These are phyloP conservation scores for Trichophyton schoenleinii DNA, from an alignment of 2,329 filamentous ascomycete genomes.

Conservation along the genomic window DNA sequence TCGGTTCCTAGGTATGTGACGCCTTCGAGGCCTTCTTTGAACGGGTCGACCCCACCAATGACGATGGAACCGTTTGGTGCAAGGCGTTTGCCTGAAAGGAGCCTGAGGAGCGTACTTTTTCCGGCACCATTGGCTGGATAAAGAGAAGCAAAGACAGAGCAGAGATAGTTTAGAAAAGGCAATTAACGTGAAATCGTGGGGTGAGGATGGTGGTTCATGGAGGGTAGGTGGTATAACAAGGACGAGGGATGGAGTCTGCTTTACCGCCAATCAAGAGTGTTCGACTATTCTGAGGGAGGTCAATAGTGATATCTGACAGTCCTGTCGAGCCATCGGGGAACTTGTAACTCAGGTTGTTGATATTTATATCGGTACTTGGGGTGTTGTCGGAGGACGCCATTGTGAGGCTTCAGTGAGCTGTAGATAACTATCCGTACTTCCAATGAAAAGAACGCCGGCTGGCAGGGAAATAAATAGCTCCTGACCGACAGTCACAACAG, in stretches of 20 bases:
- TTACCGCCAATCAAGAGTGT: slow-evolving; percentile 80
- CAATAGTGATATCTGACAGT: slow-evolving; percentile 58
- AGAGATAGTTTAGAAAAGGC: slow-evolving; percentile 2
- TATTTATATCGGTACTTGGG: slow-evolving; percentile 51
- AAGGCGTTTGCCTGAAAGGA: slow-evolving; percentile 89
- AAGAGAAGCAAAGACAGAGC: neutral
- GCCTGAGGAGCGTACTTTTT: slow-evolving; percentile 89
- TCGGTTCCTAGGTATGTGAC: slow-evolving; percentile 95
- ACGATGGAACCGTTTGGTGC: slow-evolving; percentile 62
- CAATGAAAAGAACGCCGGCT: too few species aligned
- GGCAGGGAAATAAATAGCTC: neutral
- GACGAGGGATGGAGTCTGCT: slow-evolving; percentile 8
- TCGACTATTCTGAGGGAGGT: slow-evolving; percentile 68
- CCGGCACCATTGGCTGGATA: slow-evolving; percentile 74
- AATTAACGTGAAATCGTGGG: neutral
- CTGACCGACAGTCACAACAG: neutral
- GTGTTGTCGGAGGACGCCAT: neutral
- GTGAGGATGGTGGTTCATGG: neutral
- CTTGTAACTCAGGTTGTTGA: slow-evolving; percentile 68
- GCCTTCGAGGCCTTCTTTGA: slow-evolving; percentile 77
- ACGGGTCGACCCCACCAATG: slow-evolving; percentile 78
- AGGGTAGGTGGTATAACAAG: neutral
- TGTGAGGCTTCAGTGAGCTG: neutral
- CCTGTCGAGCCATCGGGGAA: slow-evolving; percentile 81
- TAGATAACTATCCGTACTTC: neutral